Base-by-base conservation (phyloP, 768 basidiomycete species). In the Leccinum imitatum region DNA sequence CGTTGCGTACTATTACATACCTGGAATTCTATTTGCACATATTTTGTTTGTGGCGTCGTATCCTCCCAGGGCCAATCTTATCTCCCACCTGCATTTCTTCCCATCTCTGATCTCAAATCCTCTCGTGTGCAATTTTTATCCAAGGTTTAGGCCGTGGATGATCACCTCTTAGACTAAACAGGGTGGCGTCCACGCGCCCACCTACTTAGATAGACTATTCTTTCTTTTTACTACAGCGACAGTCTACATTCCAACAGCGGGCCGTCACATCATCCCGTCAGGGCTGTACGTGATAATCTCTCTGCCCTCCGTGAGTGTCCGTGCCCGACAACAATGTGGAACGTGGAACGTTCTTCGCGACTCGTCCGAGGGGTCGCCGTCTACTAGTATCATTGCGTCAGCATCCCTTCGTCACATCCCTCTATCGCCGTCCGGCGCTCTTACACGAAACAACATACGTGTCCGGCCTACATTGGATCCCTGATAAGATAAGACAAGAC, bases 11-110 rank as follows among this genome's bases (percentile, higher is more conserved):
- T 31, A 72, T 71, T 72, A 69, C 71, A 64, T 72, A 73, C 67
- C 51, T 50, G 27, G 8, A 30, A 30, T 19, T 53, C 3, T 39
- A 47, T 72, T 74, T 72, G 50, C n/a, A 21, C 1, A 0, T 69
- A 0, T 72, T 67, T 66, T n/a, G 57, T 59, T 60, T 59, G 68
- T 70, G 72, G 71, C 72, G 63, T 25, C 48, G 30, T 7, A 44
- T 48, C 41, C 56, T 65, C 70, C 51, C 67, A 72, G 68, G 71
- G 69, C 67, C 67, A 67, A 69, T 72, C 70, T 71, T 71, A 73
- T 67, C 71, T 71, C 68, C 63, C 69, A 65, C 67, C 21, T 54
- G 46, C 44, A 2, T 14, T 14, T 33, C 31, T 62, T 60, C 63
- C 60, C 66, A 62, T 67, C 50, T 30, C 54, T 53, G 48, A 54